Percentiles rank a stretch among this genome's conserved stretches.
phyloP scores from a whole-genome alignment of 2,329 filamentous ascomycete species.

The Tolypocladium nubicola region DNA sequence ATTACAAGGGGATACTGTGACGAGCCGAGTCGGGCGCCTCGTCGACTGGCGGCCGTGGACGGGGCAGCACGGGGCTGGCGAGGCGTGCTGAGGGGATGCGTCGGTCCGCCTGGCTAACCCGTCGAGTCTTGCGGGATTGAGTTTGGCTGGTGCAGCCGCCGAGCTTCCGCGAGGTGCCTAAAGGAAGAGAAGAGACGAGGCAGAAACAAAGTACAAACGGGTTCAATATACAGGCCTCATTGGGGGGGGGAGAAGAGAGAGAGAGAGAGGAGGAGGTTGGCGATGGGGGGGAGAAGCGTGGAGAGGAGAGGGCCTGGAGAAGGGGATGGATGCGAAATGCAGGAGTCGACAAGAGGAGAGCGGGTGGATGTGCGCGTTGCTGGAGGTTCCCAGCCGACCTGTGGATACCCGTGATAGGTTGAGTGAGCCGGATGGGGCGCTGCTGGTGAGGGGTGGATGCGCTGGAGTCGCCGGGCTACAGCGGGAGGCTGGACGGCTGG shows the following conservation, averaged over 20 bases:
- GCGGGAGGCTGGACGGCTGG: background rate
- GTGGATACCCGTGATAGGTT: background rate
- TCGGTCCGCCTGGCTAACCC: background rate
- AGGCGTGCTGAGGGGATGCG: background rate
- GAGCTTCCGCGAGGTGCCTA: background rate
- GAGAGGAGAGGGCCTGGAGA: constrained; percentile 12
- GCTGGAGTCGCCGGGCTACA: background rate
- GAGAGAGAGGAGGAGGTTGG: constrained; percentile 4
- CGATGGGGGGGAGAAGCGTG: constrained; percentile 15
- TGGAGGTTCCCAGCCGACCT: background rate
- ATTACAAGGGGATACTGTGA: constrained; percentile 22
- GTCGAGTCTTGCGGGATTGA: background rate
- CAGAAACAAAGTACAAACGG: constrained; percentile 18
- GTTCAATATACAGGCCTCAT: constrained; percentile 28
- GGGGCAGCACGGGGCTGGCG: background rate
- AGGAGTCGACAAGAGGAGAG: background rate
- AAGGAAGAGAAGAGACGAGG: constrained; percentile 7
- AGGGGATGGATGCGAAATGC: constrained; percentile 10
- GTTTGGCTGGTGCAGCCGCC: background rate
- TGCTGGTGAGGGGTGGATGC: background rate
- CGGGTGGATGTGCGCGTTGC: background rate
- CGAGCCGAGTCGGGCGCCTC: constrained; percentile 5
- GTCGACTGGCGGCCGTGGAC: background rate
- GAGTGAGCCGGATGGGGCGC: background rate
- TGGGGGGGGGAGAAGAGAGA: constrained; percentile 10